Conservation (phyloP, 2,329 filamentous ascomycete species). For the Magnaporthiopsis incrustans region DNA sequence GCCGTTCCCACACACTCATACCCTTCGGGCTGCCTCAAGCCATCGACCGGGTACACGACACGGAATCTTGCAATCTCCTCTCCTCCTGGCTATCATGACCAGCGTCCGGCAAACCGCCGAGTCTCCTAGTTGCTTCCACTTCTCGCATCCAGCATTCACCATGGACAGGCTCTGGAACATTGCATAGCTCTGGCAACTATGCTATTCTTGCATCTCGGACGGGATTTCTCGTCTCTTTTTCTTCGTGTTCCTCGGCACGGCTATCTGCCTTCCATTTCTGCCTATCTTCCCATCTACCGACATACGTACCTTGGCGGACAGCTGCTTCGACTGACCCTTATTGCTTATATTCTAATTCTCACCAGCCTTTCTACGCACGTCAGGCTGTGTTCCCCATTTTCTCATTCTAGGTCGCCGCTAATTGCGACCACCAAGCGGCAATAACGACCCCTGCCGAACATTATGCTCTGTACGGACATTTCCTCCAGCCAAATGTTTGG, state of each 20-base stretch:
- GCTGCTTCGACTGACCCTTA: neutral
- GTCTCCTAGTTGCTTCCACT: neutral
- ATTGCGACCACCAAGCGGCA: neutral
- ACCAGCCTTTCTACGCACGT: too few species aligned
- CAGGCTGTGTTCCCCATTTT: too few species aligned
- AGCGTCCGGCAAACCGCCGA: neutral
- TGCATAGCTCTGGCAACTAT: neutral
- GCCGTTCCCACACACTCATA: neutral
- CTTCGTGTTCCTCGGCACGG: neutral
- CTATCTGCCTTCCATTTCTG: neutral
- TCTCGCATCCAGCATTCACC: neutral
- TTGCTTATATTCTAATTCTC: neutral
- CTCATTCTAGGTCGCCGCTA: too few species aligned
- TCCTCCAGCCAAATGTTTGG: neutral
- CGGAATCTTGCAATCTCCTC: neutral
- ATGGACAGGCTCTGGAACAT: neutral
- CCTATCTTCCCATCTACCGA: neutral
- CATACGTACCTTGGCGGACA: neutral
- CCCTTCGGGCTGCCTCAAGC: neutral
- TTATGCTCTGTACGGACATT: neutral
- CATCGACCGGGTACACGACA: neutral
- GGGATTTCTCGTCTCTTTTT: neutral
- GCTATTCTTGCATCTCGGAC: neutral
- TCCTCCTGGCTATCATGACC: neutral
- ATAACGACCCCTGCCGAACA: neutral